Evolutionary conservation across 371 early-diverging fungal genomes (phyloP).

Genomic region (Rhizopus delemar): DNA sequence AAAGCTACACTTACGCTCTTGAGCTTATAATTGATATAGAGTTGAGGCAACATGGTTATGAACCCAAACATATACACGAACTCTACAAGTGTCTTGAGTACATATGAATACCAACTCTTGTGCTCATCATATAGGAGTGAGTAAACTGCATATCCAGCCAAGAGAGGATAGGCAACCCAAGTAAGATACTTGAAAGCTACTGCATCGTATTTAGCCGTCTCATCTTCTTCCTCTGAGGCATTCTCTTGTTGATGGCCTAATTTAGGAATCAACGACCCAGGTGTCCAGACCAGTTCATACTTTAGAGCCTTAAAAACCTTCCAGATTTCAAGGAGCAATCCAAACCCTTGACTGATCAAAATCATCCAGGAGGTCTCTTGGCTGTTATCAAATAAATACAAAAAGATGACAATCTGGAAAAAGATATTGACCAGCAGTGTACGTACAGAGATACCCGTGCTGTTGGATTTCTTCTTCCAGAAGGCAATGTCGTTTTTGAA

Average conservation of each 20-base stretch:
- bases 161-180: constrained; percentile 77
- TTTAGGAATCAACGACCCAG: constrained; percentile 43
- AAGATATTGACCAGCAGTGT: constrained; percentile 80
- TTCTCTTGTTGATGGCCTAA: constrained; percentile 31
- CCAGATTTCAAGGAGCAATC: constrained; percentile 88
- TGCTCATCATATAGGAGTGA: constrained; percentile 83
- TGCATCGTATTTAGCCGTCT: constrained; percentile 86
- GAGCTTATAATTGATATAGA: constrained; percentile 92
- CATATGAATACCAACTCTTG: constrained; percentile 91
- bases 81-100: constrained; percentile 86
- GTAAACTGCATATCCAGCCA: constrained; percentile 83
- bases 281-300: constrained; percentile 53
- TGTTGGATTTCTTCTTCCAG: constrained; percentile 84
- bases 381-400: constrained; percentile 88
- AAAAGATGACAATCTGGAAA: constrained; percentile 84
- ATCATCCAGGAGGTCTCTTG: constrained; percentile 88
- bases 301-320: constrained; percentile 87
- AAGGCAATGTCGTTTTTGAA: constrained; percentile 94
- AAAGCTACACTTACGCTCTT: constrained; percentile 65
- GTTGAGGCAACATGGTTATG: constrained; percentile 90
- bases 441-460: constrained; percentile 86
- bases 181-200: constrained; percentile 87
- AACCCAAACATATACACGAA: constrained; percentile 88
- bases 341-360: constrained; percentile 75
- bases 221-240: constrained; percentile 67